Conservation (phyloP, 208 protist genomes). For the Trypanosoma theileri region DNA sequence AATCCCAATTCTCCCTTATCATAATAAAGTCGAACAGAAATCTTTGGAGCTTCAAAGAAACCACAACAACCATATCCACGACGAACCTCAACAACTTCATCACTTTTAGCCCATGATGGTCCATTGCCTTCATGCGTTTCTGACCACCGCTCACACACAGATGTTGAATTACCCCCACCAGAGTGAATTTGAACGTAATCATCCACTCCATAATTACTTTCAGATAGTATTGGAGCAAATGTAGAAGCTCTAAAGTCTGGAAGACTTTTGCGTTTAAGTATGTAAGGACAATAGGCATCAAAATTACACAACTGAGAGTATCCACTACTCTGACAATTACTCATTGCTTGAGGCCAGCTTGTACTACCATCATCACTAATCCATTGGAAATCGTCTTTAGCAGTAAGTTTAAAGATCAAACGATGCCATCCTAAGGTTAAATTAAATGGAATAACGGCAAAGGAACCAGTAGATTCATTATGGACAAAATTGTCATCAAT, state of each 20-base stretch:
- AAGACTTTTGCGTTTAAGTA: constrained; percentile 3
- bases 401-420: constrained; percentile 10
- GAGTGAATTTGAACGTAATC: constrained; percentile 5
- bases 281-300: constrained; percentile 14
- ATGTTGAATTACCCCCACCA: constrained; percentile 3
- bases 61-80: constrained; percentile 15
- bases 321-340: background rate
- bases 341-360: constrained; percentile 3
- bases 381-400: constrained; percentile 2
- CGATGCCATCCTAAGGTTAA: constrained; percentile 8
- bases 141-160: constrained; percentile 3
- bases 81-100: background rate
- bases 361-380: constrained; percentile 1
- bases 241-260: background rate
- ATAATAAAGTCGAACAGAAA: constrained; percentile 1
- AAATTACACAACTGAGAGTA: constrained; percentile 7
- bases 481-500: background rate
- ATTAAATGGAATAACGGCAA: constrained; percentile 2
- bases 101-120: constrained; percentile 2
- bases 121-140: background rate
- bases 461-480: background rate
- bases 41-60: background rate
- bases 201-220: background rate
- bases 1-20: constrained; percentile 4
- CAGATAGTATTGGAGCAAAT: constrained; percentile 6